Percentiles rank a stretch among this genome's conserved stretches.
phyloP scores from a whole-genome alignment of 495 filamentous ascomycete species.

The Lasiosphaeria miniovina region DNA sequence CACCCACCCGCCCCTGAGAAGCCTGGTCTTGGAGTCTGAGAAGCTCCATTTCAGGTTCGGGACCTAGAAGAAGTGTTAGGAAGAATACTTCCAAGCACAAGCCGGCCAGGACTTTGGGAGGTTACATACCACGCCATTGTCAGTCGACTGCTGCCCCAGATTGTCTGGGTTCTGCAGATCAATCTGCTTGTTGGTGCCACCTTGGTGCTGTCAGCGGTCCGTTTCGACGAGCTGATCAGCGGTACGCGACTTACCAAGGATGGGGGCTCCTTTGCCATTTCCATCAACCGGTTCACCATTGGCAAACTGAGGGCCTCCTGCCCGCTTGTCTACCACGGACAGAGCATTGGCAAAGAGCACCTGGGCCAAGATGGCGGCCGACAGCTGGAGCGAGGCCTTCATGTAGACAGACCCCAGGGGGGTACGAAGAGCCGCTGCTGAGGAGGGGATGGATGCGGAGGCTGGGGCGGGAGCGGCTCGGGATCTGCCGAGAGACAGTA shows the following conservation, averaged over 20 bases:
- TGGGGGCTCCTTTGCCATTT: constrained; percentile 54
- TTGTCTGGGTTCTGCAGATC: constrained; percentile 61
- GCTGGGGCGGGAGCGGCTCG: background rate
- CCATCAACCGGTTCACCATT: constrained; percentile 54
- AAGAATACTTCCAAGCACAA: too few species aligned
- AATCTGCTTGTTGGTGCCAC: constrained; percentile 48
- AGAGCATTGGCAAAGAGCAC: constrained; percentile 10
- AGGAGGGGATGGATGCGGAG: background rate
- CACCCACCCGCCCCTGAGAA: constrained; percentile 61
- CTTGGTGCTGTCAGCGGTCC: constrained; percentile 21
- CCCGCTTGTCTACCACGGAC: background rate
- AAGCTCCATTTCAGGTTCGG: constrained; percentile 65
- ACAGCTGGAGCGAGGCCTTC: constrained; percentile 10
- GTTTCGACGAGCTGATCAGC: background rate
- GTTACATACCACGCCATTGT: constrained; percentile 45
- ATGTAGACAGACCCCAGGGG: background rate
- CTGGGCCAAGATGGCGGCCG: constrained; percentile 2
- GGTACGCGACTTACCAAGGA: constrained; percentile 44
- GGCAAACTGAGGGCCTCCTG: constrained; percentile 29
- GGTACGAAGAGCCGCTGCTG: background rate
- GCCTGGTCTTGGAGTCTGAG: constrained; percentile 57
- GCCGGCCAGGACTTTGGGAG: too few species aligned
- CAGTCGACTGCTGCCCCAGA: constrained; percentile 54
- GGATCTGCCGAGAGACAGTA: too few species aligned
- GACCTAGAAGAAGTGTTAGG: constrained; percentile 18